phyloP scores from a whole-genome alignment of 768 basidiomycete species.

The Terana coerulea region DNA sequence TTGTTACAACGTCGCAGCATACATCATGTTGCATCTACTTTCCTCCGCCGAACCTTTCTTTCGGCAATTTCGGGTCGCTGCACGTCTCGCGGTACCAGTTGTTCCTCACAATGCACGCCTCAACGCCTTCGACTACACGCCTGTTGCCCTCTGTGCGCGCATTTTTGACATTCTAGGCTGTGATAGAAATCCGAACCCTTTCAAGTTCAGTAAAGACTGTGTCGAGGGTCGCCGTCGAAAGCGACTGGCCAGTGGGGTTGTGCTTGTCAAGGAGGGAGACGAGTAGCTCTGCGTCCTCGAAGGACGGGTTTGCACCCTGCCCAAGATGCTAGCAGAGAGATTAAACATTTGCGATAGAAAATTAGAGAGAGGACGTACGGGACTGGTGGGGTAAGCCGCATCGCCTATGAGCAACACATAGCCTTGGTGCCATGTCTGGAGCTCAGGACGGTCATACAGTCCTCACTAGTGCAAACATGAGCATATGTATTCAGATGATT shows the following conservation, averaged over 20 bases:
- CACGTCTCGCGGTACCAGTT: constrained; percentile 18
- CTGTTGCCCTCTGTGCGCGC: constrained; percentile 32
- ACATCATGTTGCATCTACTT: too few species aligned
- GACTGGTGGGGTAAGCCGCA: constrained; percentile 44
- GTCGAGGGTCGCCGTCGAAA: constrained; percentile 25
- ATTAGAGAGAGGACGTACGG: constrained; percentile 26
- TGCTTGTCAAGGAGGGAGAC: constrained; percentile 29
- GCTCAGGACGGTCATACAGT: constrained; percentile 40
- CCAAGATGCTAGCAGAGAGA: constrained; percentile 35
- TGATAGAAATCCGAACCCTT: constrained; percentile 30
- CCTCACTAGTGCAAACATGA: constrained; percentile 34
- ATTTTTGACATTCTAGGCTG: constrained; percentile 30
- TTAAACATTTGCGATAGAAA: not conserved
- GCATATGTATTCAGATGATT: not conserved
- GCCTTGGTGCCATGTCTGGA: constrained; percentile 37
- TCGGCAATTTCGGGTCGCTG: too few species aligned
- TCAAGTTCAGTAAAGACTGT: constrained; percentile 33
- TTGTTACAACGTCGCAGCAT: too few species aligned
- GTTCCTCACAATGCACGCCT: constrained; percentile 29
- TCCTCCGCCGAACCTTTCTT: too few species aligned
- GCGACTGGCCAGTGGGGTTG: constrained; percentile 20
- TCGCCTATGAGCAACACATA: constrained; percentile 41
- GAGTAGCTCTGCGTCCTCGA: constrained; percentile 39
- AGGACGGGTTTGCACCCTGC: constrained; percentile 43
- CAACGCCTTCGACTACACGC: constrained; percentile 30